These are phyloP conservation scores for Aureobasidium leucospermi DNA, from an alignment of 2,329 filamentous ascomycete species.

Conservation along the genomic window DNA sequence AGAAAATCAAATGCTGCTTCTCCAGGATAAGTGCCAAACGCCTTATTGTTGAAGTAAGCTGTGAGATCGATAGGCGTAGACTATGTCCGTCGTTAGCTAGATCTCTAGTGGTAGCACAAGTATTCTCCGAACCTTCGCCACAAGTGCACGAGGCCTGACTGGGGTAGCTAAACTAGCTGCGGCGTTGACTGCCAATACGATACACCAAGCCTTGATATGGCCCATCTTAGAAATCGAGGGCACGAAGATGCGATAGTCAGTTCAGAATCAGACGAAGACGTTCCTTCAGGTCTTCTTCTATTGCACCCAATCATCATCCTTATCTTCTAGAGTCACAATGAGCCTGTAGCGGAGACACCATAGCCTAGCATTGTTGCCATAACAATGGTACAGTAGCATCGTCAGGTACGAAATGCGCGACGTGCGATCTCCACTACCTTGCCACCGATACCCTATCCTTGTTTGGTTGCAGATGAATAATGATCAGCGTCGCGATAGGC, in stretches of 20 bases:
- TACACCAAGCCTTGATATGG: not conserved
- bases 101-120: not conserved
- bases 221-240: not conserved
- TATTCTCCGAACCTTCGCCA: not conserved
- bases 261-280: not conserved
- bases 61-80: constrained; percentile 25
- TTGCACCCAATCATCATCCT: not conserved
- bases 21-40: constrained; percentile 37
- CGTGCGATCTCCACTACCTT: not conserved
- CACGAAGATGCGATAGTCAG: not conserved
- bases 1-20: constrained; percentile 42
- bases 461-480: not conserved
- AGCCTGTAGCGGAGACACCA: not conserved
- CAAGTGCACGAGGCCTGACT: not conserved
- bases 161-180: not conserved
- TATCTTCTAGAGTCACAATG: not conserved
- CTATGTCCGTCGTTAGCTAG: not conserved
- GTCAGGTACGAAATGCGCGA: not conserved
- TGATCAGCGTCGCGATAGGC: not conserved
- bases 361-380: not conserved
- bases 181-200: not conserved
- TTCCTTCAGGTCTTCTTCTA: not conserved
- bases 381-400: not conserved
- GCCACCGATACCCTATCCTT: not conserved
- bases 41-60: constrained; percentile 41